Evolutionary conservation across 306 rosid species (phyloP), one percentile per base, ranked within the genome.

Genomic region (Fragaria ananassa): DNA sequence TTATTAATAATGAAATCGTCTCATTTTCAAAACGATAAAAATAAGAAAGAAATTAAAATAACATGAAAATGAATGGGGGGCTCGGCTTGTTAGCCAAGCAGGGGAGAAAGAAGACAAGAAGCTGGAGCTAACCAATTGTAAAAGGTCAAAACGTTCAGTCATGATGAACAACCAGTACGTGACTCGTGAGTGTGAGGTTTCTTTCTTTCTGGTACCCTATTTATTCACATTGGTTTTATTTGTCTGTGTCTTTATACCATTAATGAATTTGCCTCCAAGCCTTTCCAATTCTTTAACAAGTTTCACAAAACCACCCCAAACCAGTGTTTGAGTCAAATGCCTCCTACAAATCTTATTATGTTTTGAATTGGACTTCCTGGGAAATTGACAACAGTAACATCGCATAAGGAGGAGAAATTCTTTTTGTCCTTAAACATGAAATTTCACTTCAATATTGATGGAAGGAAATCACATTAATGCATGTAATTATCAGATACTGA

Each of bases 191-290:
- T 29, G 39, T 29, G 67, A 45, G 46, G 61, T 19, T 25, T 74
- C 42, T 35, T 68, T 64, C 64, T 57, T 25, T 60, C 61, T 54
- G 27, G 27, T 8, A 54, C 68, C 12, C 27, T 47, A 1, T 6
- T 70, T 46, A n/a, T 1, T 49, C 54, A 1, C 11, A 10, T 56
- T 57, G 25, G 18, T 80, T 68, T 3, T 62, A 75, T 83, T 57
- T 70, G 49, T 8, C 0, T 39, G 51, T 81, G 86, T 83, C 89
- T 83, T 78, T 76, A 70, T 42, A 68, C 60, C 12, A 83, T 85
- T 85, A 68, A 88, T 88, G 91, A 37, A 88, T 85, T 81, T 77
- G 81, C 79, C 63, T 85, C 91, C 89, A 88, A 65, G 83, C 50
- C 49, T n/a, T 68, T 29, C 50, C 34, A 66, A 19, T 66, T 71